phyloP scores from a whole-genome alignment of 352 stramenopile species.

The Globisporangium nagaii region DNA sequence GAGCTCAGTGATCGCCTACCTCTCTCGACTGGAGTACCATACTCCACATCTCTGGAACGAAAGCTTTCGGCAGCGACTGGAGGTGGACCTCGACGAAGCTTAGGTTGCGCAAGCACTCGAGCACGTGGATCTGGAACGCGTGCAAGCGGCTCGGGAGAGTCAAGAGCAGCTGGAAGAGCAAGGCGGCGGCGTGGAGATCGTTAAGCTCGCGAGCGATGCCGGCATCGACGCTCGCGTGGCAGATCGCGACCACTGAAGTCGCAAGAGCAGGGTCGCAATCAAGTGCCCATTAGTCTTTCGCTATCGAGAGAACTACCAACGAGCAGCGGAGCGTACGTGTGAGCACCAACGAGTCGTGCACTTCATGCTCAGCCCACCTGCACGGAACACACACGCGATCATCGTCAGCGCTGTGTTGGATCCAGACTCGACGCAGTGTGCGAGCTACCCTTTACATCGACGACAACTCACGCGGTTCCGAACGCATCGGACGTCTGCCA shows the following conservation, averaged over 20 bases:
- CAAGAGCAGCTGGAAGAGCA: conserved; percentile 26
- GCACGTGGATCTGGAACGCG: conserved; percentile 15
- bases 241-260: conserved; percentile 42
- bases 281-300: no score
- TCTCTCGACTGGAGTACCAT: conserved; percentile 15
- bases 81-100: conserved; percentile 18
- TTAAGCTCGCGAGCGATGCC: conserved; percentile 38
- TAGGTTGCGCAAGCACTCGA: conserved; percentile 56
- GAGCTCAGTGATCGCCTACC: background rate
- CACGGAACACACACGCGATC: background rate
- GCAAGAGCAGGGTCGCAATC: no score
- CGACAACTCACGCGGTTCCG: conserved; percentile 24
- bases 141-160: conserved; percentile 16
- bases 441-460: no score
- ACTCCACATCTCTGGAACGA: conserved; percentile 22
- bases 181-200: conserved; percentile 20
- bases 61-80: conserved; percentile 10
- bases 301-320: no score
- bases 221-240: conserved; percentile 51
- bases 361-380: conserved; percentile 42
- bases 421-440: no score
- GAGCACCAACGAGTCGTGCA: conserved; percentile 51
- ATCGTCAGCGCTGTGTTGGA: no score
- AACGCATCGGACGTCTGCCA: conserved; percentile 40
- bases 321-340: conserved; percentile 22